Conservation (phyloP, 257 asterid species). For the Apocynum venetum region DNA sequence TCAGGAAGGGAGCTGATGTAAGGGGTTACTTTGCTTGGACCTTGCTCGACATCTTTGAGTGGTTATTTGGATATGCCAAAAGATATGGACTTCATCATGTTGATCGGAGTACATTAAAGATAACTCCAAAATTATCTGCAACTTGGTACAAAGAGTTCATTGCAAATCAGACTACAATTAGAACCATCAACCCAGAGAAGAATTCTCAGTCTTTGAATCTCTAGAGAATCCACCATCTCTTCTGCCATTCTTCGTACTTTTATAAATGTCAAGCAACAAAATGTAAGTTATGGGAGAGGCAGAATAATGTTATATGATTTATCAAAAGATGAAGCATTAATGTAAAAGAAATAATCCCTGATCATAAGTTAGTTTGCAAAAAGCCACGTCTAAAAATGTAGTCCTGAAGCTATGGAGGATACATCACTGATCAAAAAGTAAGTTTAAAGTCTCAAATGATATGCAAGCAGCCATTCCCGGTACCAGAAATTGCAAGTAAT, state of each 20-base stretch:
- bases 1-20: slow-evolving; percentile 31
- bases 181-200: background rate
- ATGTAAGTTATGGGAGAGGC: background rate
- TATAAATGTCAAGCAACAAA: background rate
- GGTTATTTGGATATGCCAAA: slow-evolving; percentile 21
- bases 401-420: background rate
- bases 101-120: slow-evolving; percentile 22
- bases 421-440: background rate
- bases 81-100: slow-evolving; percentile 22
- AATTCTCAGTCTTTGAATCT: background rate
- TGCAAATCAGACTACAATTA: slow-evolving; percentile 10
- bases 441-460: background rate
- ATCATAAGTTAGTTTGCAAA: background rate
- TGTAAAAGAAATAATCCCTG: slow-evolving; percentile 1
- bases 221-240: slow-evolving; percentile 5
- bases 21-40: slow-evolving; percentile 31
- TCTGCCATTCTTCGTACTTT: background rate
- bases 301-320: background rate
- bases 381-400: background rate
- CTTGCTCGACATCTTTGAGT: slow-evolving; percentile 24
- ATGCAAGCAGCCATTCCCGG: background rate
- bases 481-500: background rate
- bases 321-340: background rate
- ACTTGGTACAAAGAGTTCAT: slow-evolving; percentile 27
- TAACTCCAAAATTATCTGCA: slow-evolving; percentile 26